Evolutionary conservation across 1,139 yeast genomes (phyloP), one percentile per base, ranked within the genome.

Genomic region (Yamadazyma buinensis): DNA sequence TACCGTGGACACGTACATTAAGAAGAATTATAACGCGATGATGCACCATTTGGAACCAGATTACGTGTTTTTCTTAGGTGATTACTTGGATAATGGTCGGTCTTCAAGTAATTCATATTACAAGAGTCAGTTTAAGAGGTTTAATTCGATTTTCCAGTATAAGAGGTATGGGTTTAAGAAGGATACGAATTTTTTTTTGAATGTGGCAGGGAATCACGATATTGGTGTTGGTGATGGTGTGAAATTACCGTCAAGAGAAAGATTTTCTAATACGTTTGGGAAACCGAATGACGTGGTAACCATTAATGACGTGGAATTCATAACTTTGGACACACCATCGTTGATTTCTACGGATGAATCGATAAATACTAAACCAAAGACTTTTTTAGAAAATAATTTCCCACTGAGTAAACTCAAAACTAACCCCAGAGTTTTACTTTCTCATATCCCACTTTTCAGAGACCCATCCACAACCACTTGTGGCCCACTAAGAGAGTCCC

Each of bases 141-240:
- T 75, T 49, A 47, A 58, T 14, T 44, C 43, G 7, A 61, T 75
- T 3, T 75, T 75, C 46, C 41, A 43, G 17, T 39, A 50, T 23
- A 40, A 37, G 2, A 36, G 36, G 25, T 42, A 33, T 24, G 49
- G 49, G 12, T 55, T 62, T 35, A 40, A 40, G 9, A 47, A 57
- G 8, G 60, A 54, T 15, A 37, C 42, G 23, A 60, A 55, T 36
- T 53, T 52, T 48, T 59, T 62, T 36, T 44, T 54, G 8, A 64
- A 67, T 36, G 54, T 72, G 1, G 75, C 80, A 0, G 82, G 82
- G 2, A 75, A 75, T 46, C 81, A 75, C 47, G 82, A 75, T 52
- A 66, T 75, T 26, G 82, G 82, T 1, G 71, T 67, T 52, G 77
- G 72, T 7, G 61, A 73, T 45, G 69, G 68, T 7, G 77, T 75